These are phyloP conservation scores for Atkinsonella texensis DNA, from an alignment of 2,329 filamentous ascomycete genomes.

Conservation along the genomic window DNA sequence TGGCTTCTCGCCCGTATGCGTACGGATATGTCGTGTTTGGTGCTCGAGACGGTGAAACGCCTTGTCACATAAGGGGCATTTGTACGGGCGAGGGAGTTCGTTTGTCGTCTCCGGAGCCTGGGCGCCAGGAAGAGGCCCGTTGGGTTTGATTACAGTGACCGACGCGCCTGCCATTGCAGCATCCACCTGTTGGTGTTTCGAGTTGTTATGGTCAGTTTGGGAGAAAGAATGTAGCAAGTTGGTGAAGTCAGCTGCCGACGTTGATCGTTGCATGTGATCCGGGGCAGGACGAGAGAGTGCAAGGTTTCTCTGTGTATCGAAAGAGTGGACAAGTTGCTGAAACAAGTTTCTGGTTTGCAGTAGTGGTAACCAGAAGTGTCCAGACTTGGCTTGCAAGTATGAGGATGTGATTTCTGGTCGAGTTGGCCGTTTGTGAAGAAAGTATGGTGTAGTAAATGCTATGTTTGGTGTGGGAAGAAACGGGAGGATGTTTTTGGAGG, in stretches of 20 bases:
- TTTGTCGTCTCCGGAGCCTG: conserved; percentile 42
- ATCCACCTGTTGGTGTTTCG: conserved; percentile 19
- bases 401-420: not conserved
- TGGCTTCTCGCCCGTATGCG: conserved; percentile 96
- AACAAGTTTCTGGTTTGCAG: not conserved
- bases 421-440: not conserved
- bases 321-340: not conserved
- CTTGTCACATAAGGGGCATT: conserved; percentile 96
- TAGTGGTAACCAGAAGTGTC: not conserved
- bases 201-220: conserved; percentile 14
- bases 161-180: conserved; percentile 38
- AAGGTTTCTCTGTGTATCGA: not conserved
- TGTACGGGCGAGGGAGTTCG: conserved; percentile 91
- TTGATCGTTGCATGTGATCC: conserved; percentile 64
- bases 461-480: conserved; percentile 10
- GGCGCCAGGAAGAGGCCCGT: conserved; percentile 49
- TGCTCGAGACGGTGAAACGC: conserved; percentile 97
- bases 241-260: conserved; percentile 62
- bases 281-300: not conserved
- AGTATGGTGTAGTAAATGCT: not conserved
- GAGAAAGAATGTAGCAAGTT: conserved; percentile 55
- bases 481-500: conserved; percentile 11
- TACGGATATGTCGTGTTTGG: conserved; percentile 82
- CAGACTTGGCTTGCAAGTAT: not conserved
- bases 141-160: conserved; percentile 46